phyloP scores from a whole-genome alignment of 768 basidiomycete species.

The Rhizopogon vinicolor region DNA sequence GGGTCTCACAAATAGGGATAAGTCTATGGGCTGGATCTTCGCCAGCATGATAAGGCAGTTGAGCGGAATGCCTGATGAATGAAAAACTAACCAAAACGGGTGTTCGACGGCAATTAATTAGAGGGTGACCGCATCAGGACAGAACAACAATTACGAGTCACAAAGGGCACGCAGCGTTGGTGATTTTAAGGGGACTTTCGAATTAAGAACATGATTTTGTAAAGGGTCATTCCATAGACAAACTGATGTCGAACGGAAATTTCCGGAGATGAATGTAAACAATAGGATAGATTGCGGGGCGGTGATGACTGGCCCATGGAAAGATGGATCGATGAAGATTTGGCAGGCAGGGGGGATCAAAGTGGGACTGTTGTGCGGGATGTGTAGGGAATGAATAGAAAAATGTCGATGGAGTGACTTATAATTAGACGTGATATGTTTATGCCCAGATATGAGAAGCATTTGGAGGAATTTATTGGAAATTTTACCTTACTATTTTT shows the following conservation, averaged over 20 bases:
- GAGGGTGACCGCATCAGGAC: background rate
- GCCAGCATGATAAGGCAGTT: background rate
- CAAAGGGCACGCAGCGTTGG: background rate
- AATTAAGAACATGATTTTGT: background rate
- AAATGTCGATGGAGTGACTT: background rate
- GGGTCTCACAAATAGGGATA: too few species aligned
- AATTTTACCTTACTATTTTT: slow-evolving; percentile 2
- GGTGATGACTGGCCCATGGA: background rate
- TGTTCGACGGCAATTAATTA: slow-evolving; percentile 2
- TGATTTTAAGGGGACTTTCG: background rate
- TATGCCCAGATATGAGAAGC: background rate
- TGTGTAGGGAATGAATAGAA: too few species aligned
- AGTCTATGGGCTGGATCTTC: too few species aligned
- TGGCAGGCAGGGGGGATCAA: too few species aligned
- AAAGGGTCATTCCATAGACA: background rate
- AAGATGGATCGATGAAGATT: too few species aligned
- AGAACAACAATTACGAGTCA: background rate
- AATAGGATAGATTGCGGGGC: background rate
- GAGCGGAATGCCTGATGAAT: background rate
- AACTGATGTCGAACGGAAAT: slow-evolving; percentile 9
- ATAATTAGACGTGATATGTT: background rate
- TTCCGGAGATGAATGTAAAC: slow-evolving; percentile 5
- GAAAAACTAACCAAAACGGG: background rate
- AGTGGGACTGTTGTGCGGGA: too few species aligned
- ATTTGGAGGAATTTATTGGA: background rate